Evolutionary conservation across 768 basidiomycete species (phyloP).

Genomic region (Rhodotorula taiwanensis): DNA sequence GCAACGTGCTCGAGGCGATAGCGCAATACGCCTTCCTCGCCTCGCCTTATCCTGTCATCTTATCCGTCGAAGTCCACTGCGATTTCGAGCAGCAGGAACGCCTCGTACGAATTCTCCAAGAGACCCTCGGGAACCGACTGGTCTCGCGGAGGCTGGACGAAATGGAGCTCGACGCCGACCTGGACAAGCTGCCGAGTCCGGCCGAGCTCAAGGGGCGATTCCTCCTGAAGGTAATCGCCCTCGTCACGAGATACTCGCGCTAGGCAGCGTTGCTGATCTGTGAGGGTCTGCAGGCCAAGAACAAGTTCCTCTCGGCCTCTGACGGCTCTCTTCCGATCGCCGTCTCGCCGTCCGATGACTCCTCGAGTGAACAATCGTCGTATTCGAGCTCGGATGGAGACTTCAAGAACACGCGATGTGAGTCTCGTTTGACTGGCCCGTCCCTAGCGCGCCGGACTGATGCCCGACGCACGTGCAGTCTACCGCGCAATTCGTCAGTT

Average conservation of each 20-base stretch:
- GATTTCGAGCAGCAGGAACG: constrained; percentile 67
- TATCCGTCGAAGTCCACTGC: constrained; percentile 90
- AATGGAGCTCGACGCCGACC: constrained; percentile 42
- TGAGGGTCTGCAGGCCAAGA: constrained; percentile 57
- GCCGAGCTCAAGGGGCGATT: constrained; percentile 69
- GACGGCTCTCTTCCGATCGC: constrained; percentile 12
- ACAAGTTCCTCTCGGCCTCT: constrained; percentile 54
- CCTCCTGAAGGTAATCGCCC: constrained; percentile 61
- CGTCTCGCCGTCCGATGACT: constrained; percentile 23
- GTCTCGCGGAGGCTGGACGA: constrained; percentile 51
- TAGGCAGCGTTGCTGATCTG: background rate
- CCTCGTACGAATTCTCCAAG: constrained; percentile 66
- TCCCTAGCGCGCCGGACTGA: background rate
- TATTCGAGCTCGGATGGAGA: constrained; percentile 37
- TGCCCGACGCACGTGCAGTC: constrained; percentile 1
- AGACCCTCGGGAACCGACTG: constrained; percentile 56
- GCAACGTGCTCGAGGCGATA: constrained; percentile 76
- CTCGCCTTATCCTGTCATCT: constrained; percentile 84
- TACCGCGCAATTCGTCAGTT: constrained; percentile 29
- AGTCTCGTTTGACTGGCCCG: background rate
- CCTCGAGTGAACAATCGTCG: constrained; percentile 13
- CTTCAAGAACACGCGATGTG: constrained; percentile 33
- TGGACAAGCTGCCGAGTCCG: constrained; percentile 70
- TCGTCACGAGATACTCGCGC: background rate
- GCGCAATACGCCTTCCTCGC: constrained; percentile 81